Conservation (phyloP, 164 flowering plant species). For the Vitis labrusca region DNA sequence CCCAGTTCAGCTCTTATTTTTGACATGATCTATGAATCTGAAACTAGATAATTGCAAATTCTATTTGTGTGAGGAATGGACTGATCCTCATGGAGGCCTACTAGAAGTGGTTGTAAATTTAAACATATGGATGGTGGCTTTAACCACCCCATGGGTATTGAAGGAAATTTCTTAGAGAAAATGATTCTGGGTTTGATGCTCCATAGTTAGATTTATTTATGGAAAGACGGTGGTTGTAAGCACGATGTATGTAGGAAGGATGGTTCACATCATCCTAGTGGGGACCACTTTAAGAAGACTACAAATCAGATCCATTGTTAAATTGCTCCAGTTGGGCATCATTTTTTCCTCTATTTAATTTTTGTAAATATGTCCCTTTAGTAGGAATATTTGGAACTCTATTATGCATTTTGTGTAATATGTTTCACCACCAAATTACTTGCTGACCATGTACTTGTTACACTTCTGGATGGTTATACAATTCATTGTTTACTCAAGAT, state of each 20-base stretch:
- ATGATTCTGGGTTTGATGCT: too few relatives aligned
- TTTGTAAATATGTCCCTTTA: not conserved
- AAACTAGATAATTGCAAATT: constrained; percentile 1
- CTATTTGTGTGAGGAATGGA: not conserved
- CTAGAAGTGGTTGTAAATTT: not conserved
- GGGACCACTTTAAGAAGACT: not conserved
- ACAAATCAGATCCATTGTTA: not conserved
- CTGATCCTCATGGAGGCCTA: not conserved
- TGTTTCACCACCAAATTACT: not conserved
- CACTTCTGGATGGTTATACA: not conserved
- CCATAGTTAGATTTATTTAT: too few relatives aligned
- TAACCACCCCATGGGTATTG: not conserved
- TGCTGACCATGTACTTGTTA: not conserved
- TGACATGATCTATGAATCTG: not conserved
- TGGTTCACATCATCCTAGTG: not conserved
- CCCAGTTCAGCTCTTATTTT: not conserved
- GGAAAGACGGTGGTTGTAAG: too few relatives aligned
- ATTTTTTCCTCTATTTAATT: not conserved
- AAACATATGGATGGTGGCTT: not conserved
- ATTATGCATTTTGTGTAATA: too few relatives aligned
- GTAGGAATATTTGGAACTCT: not conserved
- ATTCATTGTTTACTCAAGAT: constrained; percentile 41
- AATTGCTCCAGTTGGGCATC: not conserved
- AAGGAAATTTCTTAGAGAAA: too few relatives aligned
- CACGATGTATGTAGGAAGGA: not conserved